Percentiles rank a stretch among this genome's conserved stretches.
These are phyloP conservation scores for Pyrenopolyporus hunteri DNA, from an alignment of 495 filamentous ascomycete genomes.

Conservation along the genomic window DNA sequence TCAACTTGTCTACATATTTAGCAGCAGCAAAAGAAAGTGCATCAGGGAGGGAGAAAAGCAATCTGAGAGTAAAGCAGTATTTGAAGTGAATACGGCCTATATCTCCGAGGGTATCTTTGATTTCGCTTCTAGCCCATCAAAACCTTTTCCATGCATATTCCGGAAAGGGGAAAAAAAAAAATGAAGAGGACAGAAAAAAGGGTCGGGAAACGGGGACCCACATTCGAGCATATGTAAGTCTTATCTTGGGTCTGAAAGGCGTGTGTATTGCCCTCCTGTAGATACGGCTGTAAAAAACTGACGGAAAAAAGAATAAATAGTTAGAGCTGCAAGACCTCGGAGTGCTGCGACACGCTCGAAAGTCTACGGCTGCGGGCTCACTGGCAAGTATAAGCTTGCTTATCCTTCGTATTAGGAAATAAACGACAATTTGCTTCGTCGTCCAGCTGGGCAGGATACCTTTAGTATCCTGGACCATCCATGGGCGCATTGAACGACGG, in stretches of 20 bases:
- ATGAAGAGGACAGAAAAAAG: background rate
- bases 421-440: background rate
- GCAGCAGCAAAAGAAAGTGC: conserved; percentile 3
- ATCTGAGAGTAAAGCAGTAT: conserved; percentile 18
- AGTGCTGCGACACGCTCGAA: background rate
- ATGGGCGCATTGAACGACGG: conserved; percentile 45
- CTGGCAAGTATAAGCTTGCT: background rate
- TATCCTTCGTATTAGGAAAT: background rate
- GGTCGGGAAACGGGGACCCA: conserved; percentile 23
- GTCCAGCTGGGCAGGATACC: conserved; percentile 11
- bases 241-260: conserved; percentile 8
- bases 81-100: conserved; percentile 18
- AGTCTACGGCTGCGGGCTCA: background rate
- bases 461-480: conserved; percentile 43
- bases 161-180: conserved; percentile 6
- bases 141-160: conserved; percentile 14
- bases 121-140: conserved; percentile 29
- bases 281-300: background rate
- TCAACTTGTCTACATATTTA: background rate
- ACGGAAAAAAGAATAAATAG: background rate
- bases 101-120: conserved; percentile 31
- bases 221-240: conserved; percentile 16
- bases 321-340: background rate
- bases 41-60: conserved; percentile 8
- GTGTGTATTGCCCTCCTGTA: background rate